These are phyloP conservation scores for Boeremia exigua DNA, from an alignment of 2,329 filamentous ascomycete genomes.

Conservation along the genomic window DNA sequence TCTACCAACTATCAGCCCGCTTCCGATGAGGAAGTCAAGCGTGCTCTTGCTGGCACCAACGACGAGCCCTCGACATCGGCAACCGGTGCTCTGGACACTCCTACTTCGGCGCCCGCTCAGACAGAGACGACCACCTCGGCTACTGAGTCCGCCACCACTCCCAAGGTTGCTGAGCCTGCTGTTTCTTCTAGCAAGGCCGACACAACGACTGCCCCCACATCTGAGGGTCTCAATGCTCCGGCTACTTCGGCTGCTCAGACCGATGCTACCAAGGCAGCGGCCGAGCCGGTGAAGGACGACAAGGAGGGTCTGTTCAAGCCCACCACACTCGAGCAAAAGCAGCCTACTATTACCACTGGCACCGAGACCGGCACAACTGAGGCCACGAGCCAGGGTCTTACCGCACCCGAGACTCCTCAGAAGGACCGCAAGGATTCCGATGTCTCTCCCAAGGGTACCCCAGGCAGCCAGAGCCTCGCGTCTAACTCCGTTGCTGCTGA, in stretches of 20 bases:
- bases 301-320: slow-evolving; percentile 51
- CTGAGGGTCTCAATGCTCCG: slow-evolving; percentile 46
- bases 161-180: slow-evolving; percentile 7
- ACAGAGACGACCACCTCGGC: slow-evolving; percentile 45
- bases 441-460: slow-evolving; percentile 46
- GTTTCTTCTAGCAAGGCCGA: slow-evolving; percentile 16
- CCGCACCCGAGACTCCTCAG: slow-evolving; percentile 38
- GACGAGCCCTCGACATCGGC: slow-evolving; percentile 22
- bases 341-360: slow-evolving; percentile 51
- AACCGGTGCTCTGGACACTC: slow-evolving; percentile 43
- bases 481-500: slow-evolving; percentile 34
- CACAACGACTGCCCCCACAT: slow-evolving; percentile 11
- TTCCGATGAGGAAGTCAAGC: slow-evolving; percentile 9
- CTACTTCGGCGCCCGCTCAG: slow-evolving; percentile 41
- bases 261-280: slow-evolving; percentile 29
- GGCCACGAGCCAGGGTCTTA: slow-evolving; percentile 24
- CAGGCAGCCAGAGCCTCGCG: slow-evolving; percentile 46
- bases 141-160: slow-evolving; percentile 17
- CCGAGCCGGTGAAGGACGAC: slow-evolving; percentile 46
- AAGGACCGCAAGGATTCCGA: slow-evolving; percentile 33
- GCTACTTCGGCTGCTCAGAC: slow-evolving; percentile 39
- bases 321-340: slow-evolving; percentile 45
- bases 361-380: slow-evolving; percentile 43
- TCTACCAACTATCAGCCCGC: slow-evolving; percentile 14
- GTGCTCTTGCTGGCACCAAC: slow-evolving; percentile 1